These are phyloP conservation scores for Leishmania major DNA, from an alignment of 208 protist genomes.

Conservation along the genomic window DNA sequence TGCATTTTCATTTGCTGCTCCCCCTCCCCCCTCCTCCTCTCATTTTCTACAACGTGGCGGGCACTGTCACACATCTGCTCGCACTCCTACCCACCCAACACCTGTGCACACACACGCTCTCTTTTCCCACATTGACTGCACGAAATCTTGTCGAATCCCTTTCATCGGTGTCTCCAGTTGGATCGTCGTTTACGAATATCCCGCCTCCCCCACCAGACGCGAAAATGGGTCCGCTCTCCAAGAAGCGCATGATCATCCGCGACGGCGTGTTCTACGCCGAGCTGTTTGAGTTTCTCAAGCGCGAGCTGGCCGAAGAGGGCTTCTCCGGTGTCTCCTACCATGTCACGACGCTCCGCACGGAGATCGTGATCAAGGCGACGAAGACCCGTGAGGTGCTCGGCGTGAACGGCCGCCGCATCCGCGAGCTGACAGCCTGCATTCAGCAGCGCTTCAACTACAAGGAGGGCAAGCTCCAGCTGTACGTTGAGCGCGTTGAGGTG, in stretches of 20 bases:
- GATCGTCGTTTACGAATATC: conserved; percentile 17
- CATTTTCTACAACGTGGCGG: neutral
- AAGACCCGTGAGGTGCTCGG: conserved; percentile 97
- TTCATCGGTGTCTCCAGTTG: conserved; percentile 10
- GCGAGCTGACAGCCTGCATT: conserved; percentile 97
- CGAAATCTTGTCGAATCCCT: neutral
- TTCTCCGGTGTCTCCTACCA: conserved; percentile 98
- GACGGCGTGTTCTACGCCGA: conserved; percentile 99
- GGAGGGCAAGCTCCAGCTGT: conserved; percentile 96
- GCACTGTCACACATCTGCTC: neutral
- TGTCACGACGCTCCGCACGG: conserved; percentile 95
- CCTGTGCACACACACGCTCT: neutral
- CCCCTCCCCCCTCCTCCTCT: neutral
- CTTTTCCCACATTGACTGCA: neutral
- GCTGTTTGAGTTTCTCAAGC: conserved; percentile 99
- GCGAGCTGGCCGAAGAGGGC: conserved; percentile 97
- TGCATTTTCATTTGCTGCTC: neutral
- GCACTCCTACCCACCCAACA: neutral
- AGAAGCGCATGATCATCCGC: conserved; percentile 97
- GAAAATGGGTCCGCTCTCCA: conserved; percentile 82
- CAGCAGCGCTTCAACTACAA: conserved; percentile 99
- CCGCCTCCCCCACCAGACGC: neutral
- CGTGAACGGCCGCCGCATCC: conserved; percentile 97
- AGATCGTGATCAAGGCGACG: conserved; percentile 99
- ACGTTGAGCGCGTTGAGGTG: conserved; percentile 96